Evolutionary conservation across 345 rosid genomes (phyloP).

Genomic region (Gossypium sturtianum): DNA sequence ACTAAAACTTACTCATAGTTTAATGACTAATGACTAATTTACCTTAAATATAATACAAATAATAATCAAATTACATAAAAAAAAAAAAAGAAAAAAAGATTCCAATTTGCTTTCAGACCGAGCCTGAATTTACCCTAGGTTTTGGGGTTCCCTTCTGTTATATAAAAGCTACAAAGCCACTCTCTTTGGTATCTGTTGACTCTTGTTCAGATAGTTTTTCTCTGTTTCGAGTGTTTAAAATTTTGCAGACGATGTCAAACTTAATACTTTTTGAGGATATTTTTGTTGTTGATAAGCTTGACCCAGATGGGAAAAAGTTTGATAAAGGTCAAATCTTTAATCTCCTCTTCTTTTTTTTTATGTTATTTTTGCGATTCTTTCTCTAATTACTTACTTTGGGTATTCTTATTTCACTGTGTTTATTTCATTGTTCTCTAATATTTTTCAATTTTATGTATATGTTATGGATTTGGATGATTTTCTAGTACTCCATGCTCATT

Average conservation of each 20-base stretch:
- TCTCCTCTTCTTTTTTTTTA: not conserved
- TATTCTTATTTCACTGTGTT: not conserved
- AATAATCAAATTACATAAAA: too few species aligned
- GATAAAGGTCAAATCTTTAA: slow-evolving; percentile 47
- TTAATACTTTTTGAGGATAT: slow-evolving; percentile 53
- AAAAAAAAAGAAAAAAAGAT: too few species aligned
- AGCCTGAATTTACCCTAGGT: not conserved
- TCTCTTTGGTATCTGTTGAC: not conserved
- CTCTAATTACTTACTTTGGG: not conserved
- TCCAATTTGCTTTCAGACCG: too few species aligned
- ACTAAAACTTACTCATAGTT: too few species aligned
- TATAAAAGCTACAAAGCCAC: not conserved
- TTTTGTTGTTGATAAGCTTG: slow-evolving; percentile 47
- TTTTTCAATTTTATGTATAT: not conserved
- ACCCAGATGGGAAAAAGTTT: slow-evolving; percentile 82
- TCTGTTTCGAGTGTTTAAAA: not conserved
- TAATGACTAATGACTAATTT: too few species aligned
- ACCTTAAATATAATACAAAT: too few species aligned
- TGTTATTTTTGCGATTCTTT: not conserved
- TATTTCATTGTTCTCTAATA: not conserved
- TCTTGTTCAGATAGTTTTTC: not conserved
- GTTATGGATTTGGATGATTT: not conserved
- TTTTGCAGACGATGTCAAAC: not conserved
- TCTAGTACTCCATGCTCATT: not conserved
- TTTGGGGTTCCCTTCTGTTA: not conserved